Evolutionary conservation across 2,329 filamentous ascomycete genomes (phyloP).

Genomic region (Xylariaceae sp.): DNA sequence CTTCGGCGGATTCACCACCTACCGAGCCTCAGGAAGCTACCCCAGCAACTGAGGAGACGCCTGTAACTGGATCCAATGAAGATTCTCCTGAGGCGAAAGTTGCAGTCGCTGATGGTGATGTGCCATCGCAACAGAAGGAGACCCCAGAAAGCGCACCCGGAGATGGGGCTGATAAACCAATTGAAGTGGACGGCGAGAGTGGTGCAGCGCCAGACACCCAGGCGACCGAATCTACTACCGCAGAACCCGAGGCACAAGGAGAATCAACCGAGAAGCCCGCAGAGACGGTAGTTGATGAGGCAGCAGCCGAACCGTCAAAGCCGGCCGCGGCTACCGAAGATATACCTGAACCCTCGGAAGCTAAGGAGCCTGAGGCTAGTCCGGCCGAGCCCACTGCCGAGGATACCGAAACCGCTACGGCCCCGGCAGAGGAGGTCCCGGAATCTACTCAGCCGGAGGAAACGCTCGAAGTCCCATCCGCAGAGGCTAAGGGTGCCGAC

Average conservation of each 20-base stretch:
- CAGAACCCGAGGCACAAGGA: neutral
- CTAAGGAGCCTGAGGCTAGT: neutral
- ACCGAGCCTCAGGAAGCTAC: neutral
- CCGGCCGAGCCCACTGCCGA: neutral
- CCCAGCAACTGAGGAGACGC: neutral
- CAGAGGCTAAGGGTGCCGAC: slow-evolving; percentile 1
- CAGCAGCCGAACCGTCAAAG: neutral
- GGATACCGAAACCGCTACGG: neutral
- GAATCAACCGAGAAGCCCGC: neutral
- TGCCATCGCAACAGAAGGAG: neutral
- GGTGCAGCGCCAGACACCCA: neutral
- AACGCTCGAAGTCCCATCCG: neutral
- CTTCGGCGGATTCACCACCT: neutral
- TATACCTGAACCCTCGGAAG: neutral
- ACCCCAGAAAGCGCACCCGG: neutral
- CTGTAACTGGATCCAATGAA: neutral
- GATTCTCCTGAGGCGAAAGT: neutral
- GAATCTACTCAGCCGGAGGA: slow-evolving; percentile 1
- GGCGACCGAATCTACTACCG: neutral
- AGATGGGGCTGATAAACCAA: neutral
- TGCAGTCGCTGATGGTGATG: neutral
- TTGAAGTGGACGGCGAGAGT: neutral
- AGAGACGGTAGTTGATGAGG: neutral
- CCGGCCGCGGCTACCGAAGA: neutral
- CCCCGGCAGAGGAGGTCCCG: neutral